Conservation (phyloP, 306 rosid species). For the Corylus americana region DNA sequence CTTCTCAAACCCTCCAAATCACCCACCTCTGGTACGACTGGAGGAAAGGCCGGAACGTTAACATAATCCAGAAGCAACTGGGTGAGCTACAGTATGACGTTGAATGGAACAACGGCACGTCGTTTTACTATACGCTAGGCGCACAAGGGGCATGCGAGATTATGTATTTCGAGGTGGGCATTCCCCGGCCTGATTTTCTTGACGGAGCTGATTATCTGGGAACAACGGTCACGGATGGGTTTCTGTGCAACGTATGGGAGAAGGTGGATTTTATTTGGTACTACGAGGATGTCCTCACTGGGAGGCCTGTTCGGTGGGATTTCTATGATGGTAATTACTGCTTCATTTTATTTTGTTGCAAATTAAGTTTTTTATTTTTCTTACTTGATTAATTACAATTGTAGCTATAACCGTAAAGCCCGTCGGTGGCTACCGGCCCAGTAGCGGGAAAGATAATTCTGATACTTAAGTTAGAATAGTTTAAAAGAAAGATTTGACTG, state of each 20-base stretch:
- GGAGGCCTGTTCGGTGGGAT: slow-evolving; percentile 45
- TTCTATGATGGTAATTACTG: slow-evolving; percentile 32
- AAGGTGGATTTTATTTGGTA: slow-evolving; percentile 42
- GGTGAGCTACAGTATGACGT: slow-evolving; percentile 36
- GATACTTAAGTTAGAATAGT: too few species aligned
- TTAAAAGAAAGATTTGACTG: too few species aligned
- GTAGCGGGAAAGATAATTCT: too few species aligned
- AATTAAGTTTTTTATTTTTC: background rate
- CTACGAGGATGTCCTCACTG: slow-evolving; percentile 40
- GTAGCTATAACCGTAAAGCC: too few species aligned
- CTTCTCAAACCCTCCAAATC: slow-evolving; percentile 27
- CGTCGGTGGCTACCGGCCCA: too few species aligned
- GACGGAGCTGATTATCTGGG: slow-evolving; percentile 51
- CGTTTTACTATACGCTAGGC: slow-evolving; percentile 44
- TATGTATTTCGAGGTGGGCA: slow-evolving; percentile 38
- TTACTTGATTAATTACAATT: too few species aligned
- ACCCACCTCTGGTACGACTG: slow-evolving; percentile 61
- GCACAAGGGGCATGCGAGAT: slow-evolving; percentile 22
- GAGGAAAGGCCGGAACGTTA: slow-evolving; percentile 47
- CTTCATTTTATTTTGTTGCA: background rate
- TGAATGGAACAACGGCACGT: slow-evolving; percentile 60
- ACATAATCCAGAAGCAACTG: slow-evolving; percentile 43
- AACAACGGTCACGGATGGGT: slow-evolving; percentile 41
- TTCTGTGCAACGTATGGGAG: slow-evolving; percentile 46
- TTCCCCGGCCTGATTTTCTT: slow-evolving; percentile 50